These are phyloP conservation scores for Fulvia fulva DNA, from an alignment of 2,329 filamentous ascomycete species.

Conservation along the genomic window DNA sequence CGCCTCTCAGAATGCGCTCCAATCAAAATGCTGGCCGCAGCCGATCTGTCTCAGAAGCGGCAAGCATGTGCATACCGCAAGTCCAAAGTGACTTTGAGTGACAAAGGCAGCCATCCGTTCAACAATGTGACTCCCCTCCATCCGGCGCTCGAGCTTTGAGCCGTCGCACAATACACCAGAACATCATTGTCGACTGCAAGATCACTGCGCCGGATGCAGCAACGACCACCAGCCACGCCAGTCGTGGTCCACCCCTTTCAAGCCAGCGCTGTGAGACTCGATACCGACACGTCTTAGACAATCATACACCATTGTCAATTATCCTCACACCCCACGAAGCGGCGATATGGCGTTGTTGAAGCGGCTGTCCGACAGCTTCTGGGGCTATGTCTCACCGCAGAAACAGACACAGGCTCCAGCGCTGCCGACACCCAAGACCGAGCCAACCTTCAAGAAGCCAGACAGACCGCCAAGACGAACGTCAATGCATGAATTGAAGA, in stretches of 20 bases:
- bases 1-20: not conserved
- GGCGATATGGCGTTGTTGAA: constrained; percentile 23
- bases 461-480: constrained; percentile 3
- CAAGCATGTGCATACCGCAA: not conserved
- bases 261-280: not conserved
- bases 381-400: constrained; percentile 41
- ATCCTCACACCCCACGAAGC: not conserved
- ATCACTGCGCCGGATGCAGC: constrained; percentile 7
- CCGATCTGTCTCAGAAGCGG: not conserved
- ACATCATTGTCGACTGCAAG: not conserved
- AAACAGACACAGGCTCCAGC: constrained; percentile 33
- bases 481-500: constrained; percentile 17
- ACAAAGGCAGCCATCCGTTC: not conserved
- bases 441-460: constrained; percentile 33
- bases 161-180: not conserved
- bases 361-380: constrained; percentile 37
- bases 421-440: constrained; percentile 10
- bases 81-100: not conserved
- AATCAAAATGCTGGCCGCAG: not conserved
- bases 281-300: not conserved
- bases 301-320: not conserved
- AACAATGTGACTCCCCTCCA: constrained; percentile 5
- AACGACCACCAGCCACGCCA: not conserved
- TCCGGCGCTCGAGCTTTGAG: constrained; percentile 4
- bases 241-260: not conserved